These are phyloP conservation scores for Megacollybia platyphylla DNA, from an alignment of 1,284 basidiomycete genomes.

Conservation along the genomic window DNA sequence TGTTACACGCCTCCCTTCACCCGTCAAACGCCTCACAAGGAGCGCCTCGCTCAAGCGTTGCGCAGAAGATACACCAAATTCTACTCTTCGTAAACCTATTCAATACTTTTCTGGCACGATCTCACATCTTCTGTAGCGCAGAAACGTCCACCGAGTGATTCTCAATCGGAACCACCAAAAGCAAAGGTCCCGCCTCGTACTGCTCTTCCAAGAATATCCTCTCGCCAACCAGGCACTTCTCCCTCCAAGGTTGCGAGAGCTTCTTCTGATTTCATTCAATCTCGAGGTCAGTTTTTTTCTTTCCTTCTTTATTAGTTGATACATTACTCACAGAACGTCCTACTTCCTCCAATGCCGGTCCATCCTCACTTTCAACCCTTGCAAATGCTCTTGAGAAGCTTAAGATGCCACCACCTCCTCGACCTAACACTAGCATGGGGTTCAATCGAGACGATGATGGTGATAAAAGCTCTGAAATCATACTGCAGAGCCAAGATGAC, in stretches of 20 bases:
- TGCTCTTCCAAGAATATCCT: too few species aligned
- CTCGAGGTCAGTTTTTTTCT: not conserved
- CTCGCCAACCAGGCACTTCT: not conserved
- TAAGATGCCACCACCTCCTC: conserved; percentile 40
- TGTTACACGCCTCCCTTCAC: too few species aligned
- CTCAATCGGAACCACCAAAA: not conserved
- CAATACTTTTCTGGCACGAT: not conserved
- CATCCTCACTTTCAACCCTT: conserved; percentile 34
- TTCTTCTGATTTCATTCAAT: not conserved
- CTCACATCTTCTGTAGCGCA: not conserved
- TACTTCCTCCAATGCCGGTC: not conserved
- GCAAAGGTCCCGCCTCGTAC: not conserved
- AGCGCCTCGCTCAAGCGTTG: not conserved
- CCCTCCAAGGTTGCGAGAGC: conserved; percentile 1
- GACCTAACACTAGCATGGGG: conserved; percentile 55
- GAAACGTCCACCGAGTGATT: not conserved
- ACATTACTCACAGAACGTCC: too few species aligned
- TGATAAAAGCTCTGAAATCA: conserved; percentile 12
- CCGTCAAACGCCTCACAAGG: not conserved
- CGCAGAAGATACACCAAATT: not conserved
- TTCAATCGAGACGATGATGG: conserved; percentile 29
- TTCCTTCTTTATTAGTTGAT: not conserved
- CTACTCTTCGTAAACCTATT: not conserved
- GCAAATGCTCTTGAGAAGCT: conserved; percentile 51
- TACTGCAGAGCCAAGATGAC: conserved; percentile 8